Percentiles rank a stretch among this genome's conserved stretches.
phyloP scores from a whole-genome alignment of 441 rosid species.

The Gossypium schwendimanii region DNA sequence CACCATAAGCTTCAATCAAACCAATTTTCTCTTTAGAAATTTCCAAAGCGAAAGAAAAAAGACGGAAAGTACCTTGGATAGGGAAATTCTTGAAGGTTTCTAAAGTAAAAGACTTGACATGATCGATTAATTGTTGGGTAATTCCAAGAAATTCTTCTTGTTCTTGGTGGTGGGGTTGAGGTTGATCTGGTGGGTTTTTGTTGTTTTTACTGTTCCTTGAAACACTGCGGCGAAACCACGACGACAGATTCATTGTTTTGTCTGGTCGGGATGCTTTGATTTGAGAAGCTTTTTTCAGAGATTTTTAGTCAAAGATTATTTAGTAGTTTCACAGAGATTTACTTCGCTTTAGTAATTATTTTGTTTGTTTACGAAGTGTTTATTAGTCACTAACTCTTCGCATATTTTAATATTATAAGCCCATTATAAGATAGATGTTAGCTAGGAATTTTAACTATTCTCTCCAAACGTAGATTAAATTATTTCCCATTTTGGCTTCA shows the following conservation, averaged over 20 bases:
- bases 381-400: too few relatives aligned
- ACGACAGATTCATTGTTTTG: slow-evolving; percentile 42
- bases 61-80: slow-evolving; percentile 34
- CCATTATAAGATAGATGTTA: too few relatives aligned
- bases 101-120: slow-evolving; percentile 51
- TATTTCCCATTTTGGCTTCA: too few relatives aligned
- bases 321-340: too few relatives aligned
- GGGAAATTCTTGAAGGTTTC: slow-evolving; percentile 73
- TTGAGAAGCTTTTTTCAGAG: not conserved
- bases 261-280: not conserved
- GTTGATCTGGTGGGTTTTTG: slow-evolving; percentile 20
- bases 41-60: not conserved
- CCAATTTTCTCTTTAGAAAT: not conserved
- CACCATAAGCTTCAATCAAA: not conserved
- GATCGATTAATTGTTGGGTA: slow-evolving; percentile 52
- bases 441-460: too few relatives aligned
- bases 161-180: slow-evolving; percentile 4
- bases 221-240: slow-evolving; percentile 57
- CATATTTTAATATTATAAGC: too few relatives aligned
- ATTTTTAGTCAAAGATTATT: not conserved
- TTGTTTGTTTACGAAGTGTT: too few relatives aligned
- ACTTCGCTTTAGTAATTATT: too few relatives aligned
- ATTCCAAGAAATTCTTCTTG: slow-evolving; percentile 40
- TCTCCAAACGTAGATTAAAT: too few relatives aligned
- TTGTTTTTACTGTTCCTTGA: slow-evolving; percentile 22